Base-by-base conservation (phyloP, 352 stramenopile genomes). In the Phytopythium oedochilum region DNA sequence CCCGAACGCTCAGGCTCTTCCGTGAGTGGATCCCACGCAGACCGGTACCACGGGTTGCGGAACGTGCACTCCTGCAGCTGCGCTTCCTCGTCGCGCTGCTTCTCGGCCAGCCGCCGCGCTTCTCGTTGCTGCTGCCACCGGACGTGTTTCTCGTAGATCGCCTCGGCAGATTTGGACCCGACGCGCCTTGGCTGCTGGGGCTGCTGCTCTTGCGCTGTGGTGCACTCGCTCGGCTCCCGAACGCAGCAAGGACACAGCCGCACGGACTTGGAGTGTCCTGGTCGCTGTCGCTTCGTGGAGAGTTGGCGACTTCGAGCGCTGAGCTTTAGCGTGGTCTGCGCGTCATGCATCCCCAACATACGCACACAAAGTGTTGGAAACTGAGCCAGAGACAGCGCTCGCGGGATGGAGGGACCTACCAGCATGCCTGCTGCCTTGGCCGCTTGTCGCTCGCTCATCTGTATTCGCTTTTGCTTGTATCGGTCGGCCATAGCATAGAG, bases 51-150 rank as follows among this genome's bases (percentile, higher is more conserved):
- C 29, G 81, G 81, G 35, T 92, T 92, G 23, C 64, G 62, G 57
- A 92, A 92, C 32, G 64, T 81, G 49, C 81, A 83, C 45, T 70
- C 64, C 12, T 57, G 47, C 40, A 67, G 55, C 34, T 51, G 47
- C 29, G 79, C 51, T 23, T 69, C 59, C n/a, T 81, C 64, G 25
- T 77, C 63, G 5, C 61, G 58, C 26, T 70, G 53, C 25, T 64
- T 71, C 17, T 78, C 65, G n/a, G 75, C 55, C 25, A 35, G 57
- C 23, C 64, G 62, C 42, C 61, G 60, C 3, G 51, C 57, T 26
- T 88, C 66, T 31, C 80, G 86, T 26, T 61, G 51, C 15, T 68
- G 53, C 57, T 86, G 83, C 81, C 81, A 92, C 25, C 68, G 64
- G 1, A 88, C 22, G 25, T 92, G 81, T 9, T 75, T 71, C 5